phyloP scores from a whole-genome alignment of 1,284 basidiomycete genomes.

The Puccinia polysora region DNA sequence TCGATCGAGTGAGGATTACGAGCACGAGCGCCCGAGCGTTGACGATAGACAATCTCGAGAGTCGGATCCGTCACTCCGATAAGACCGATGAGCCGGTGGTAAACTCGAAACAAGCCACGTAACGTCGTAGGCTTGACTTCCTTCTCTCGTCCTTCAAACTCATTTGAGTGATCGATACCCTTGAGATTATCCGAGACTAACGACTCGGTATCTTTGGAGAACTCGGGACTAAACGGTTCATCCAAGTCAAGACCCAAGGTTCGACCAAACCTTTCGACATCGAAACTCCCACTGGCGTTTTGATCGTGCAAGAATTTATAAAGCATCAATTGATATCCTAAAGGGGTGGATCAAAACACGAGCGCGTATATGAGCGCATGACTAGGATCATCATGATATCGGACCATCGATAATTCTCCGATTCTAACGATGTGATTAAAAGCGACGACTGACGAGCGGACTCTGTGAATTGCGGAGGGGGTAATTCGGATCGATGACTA shows the following conservation, averaged over 20 bases:
- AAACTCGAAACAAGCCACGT: conserved; percentile 18
- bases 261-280: conserved; percentile 13
- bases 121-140: conserved; percentile 15
- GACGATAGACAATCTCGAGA: conserved; percentile 37
- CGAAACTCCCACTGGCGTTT: conserved; percentile 6
- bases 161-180: background rate
- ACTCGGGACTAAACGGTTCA: conserved; percentile 20
- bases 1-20: no score
- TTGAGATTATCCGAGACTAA: background rate
- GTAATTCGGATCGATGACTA: conserved; percentile 18
- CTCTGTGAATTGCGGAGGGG: conserved; percentile 15
- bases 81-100: background rate
- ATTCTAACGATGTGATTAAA: background rate
- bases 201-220: conserved; percentile 18
- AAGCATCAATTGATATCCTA: conserved; percentile 43
- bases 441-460: conserved; percentile 20
- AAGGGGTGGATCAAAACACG: background rate
- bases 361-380: background rate
- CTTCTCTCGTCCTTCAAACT: background rate
- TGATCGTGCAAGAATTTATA: conserved; percentile 42
- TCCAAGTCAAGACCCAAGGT: conserved; percentile 19
- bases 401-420: background rate
- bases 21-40: background rate
- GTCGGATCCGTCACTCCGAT: conserved; percentile 3
- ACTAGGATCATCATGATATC: background rate